phyloP scores from a whole-genome alignment of 306 rosid genomes.

The Vigna angularis region DNA sequence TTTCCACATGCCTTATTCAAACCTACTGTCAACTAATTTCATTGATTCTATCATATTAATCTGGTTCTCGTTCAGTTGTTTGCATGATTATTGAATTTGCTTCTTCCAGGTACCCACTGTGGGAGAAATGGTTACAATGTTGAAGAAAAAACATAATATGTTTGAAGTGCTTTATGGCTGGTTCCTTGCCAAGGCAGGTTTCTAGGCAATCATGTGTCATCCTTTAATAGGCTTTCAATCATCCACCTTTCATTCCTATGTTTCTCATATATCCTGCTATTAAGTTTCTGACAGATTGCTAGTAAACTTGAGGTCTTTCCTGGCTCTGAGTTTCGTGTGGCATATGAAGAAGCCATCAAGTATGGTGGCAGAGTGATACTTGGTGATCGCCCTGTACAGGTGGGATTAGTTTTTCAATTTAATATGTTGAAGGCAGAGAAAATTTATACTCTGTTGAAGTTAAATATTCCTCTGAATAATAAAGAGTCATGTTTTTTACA shows the following conservation, averaged over 20 bases:
- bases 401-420: slow-evolving; percentile 46
- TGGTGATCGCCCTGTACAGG: slow-evolving; percentile 99
- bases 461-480: neutral
- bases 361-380: slow-evolving; percentile 93
- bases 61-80: slow-evolving; percentile 41
- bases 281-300: slow-evolving; percentile 66
- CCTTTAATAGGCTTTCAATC: slow-evolving; percentile 5
- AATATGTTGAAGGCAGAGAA: neutral
- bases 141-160: slow-evolving; percentile 84
- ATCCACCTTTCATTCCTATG: slow-evolving; percentile 34
- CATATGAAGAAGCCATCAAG: slow-evolving; percentile 93
- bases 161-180: slow-evolving; percentile 88
- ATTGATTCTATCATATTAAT: slow-evolving; percentile 27
- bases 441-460: neutral
- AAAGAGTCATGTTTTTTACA: neutral
- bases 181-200: slow-evolving; percentile 95
- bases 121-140: slow-evolving; percentile 79
- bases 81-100: slow-evolving; percentile 34
- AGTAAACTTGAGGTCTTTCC: slow-evolving; percentile 89
- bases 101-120: slow-evolving; percentile 76
- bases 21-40: slow-evolving; percentile 15
- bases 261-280: slow-evolving; percentile 13
- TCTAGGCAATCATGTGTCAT: slow-evolving; percentile 24
- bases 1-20: slow-evolving; percentile 19
- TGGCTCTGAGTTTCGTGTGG: slow-evolving; percentile 94